Evolutionary conservation across 1,284 basidiomycete genomes (phyloP), one percentile per base, ranked within the genome.

Genomic region (Athelia psychrophila): DNA sequence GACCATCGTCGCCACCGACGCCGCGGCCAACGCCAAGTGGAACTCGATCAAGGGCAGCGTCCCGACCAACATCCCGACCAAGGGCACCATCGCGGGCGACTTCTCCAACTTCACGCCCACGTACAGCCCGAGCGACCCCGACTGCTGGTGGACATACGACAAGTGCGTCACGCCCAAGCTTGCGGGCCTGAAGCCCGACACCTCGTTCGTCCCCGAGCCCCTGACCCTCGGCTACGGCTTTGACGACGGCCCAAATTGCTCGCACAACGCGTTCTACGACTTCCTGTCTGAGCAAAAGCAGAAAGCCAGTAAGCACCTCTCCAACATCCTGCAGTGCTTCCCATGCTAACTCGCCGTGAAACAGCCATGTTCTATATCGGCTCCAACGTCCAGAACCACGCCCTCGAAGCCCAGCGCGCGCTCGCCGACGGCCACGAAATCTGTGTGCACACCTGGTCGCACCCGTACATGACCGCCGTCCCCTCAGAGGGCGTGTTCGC

Each of bases 341-440:
- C 27, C 5, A 6, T 6, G 15, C 27, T 47, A 0, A 40, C 35
- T 12, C 15, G 8, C n/a, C 25, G 35, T 22, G 50, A 35, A 18
- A 19, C 24, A 80, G 78, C 89, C 6, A 76, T 83, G 77, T 93
- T 89, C 70, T 93, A 84, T 65, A 81, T 92, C 52, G 90, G 91
- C 35, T 89, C 87, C 49, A 91, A 87, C 44, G 80, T 90, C 47
- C 77, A 85, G 58, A 76, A 89, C 59, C 88, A 84, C 67, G 80
- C 87, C 20, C 78, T 84, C 3, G 81, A 89, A 60, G 87, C 88
- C 49, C 77, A 87, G 49, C 80, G 86, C 50, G 80, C 74, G 47
- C 71, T 88, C 58, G 68, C 77, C 47, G 77, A 83, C 60, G 83
- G 88, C 8, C 86, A 89, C 62, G 82, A 86, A 65, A 72, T 86